phyloP scores from a whole-genome alignment of 1,139 yeast species.

The Nakaseomyces uthaithaninus region DNA sequence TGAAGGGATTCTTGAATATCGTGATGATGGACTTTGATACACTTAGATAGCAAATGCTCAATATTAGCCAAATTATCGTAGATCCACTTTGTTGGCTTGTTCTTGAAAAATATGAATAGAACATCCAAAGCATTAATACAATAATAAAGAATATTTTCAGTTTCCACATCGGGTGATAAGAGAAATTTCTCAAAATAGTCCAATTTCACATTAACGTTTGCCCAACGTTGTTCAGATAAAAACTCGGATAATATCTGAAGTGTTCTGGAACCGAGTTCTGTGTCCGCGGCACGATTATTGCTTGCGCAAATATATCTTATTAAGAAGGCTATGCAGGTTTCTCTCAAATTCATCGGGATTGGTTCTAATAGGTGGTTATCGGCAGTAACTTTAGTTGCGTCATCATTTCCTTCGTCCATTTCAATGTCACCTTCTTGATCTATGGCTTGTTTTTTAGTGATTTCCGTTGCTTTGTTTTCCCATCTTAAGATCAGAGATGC shows the following conservation, averaged over 20 bases:
- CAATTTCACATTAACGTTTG: constrained; percentile 76
- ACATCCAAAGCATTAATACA: constrained; percentile 90
- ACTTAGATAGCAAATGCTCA: constrained; percentile 69
- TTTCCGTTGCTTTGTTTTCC: constrained; percentile 50
- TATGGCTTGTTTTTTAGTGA: constrained; percentile 19
- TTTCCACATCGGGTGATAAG: constrained; percentile 65
- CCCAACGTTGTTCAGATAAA: constrained; percentile 69
- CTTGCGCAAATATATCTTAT: constrained; percentile 83
- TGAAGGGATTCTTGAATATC: constrained; percentile 79
- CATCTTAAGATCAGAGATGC: constrained; percentile 80
- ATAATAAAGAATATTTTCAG: constrained; percentile 51
- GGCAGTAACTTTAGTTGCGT: constrained; percentile 10
- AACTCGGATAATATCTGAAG: constrained; percentile 66
- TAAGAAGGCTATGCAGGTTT: constrained; percentile 85
- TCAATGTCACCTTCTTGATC: constrained; percentile 28
- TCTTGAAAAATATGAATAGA: constrained; percentile 71
- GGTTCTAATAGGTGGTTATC: constrained; percentile 18
- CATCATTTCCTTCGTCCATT: constrained; percentile 17
- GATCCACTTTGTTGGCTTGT: constrained; percentile 73
- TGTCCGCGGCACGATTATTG: constrained; percentile 77
- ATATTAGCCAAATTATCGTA: constrained; percentile 58
- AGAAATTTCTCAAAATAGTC: constrained; percentile 81
- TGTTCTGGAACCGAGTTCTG: constrained; percentile 75
- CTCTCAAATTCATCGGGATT: constrained; percentile 75
- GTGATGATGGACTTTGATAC: constrained; percentile 74